These are phyloP conservation scores for Epichloe amarillans DNA, from an alignment of 2,329 filamentous ascomycete genomes.

Conservation along the genomic window DNA sequence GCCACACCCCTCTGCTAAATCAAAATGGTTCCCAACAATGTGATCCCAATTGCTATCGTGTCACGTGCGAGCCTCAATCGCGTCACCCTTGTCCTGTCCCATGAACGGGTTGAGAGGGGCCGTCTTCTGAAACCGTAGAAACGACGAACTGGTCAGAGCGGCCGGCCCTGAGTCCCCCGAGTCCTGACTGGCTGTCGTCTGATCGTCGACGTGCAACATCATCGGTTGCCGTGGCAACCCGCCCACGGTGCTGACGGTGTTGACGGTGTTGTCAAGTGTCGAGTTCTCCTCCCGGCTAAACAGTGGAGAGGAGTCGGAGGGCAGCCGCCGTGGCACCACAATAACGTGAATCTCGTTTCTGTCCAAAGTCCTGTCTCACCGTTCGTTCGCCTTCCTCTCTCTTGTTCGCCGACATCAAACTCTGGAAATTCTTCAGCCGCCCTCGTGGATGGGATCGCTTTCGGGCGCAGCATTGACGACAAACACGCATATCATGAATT, in stretches of 20 bases:
- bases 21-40: too few relatives aligned
- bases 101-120: too few relatives aligned
- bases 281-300: background rate
- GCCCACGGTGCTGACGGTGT: background rate
- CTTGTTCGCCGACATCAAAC: background rate
- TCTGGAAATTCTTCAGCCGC: background rate
- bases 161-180: too few relatives aligned
- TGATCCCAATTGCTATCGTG: too few relatives aligned
- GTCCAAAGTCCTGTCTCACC: too few relatives aligned
- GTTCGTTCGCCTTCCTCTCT: background rate
- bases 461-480: background rate
- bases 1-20: too few relatives aligned
- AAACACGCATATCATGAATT: slow-evolving; percentile 1
- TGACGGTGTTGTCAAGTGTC: background rate
- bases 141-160: background rate
- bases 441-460: background rate
- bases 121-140: background rate
- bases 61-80: too few relatives aligned
- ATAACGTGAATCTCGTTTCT: background rate
- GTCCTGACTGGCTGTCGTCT: background rate
- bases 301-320: slow-evolving; percentile 1
- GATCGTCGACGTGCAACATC: background rate
- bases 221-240: slow-evolving; percentile 1
- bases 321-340: background rate
- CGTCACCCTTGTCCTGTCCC: too few relatives aligned